Percentiles rank a stretch among this genome's conserved stretches.
Evolutionary conservation across 1,139 yeast genomes (phyloP).

Genomic region (Suhomyces kunorum): DNA sequence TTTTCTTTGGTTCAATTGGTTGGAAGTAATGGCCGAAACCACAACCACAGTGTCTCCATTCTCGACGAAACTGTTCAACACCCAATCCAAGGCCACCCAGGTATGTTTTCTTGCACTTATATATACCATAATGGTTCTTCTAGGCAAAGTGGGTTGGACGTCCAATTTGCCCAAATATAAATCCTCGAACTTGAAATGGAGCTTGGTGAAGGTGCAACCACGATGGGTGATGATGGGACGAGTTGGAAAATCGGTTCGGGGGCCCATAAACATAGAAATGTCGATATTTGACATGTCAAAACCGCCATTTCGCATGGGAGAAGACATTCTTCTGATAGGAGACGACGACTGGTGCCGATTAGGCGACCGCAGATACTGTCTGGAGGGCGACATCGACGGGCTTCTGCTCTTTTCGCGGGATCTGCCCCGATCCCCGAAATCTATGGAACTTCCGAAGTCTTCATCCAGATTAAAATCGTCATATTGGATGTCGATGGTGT

Average conservation of each 20-base stretch:
- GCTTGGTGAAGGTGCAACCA: constrained; percentile 51
- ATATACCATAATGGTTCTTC: constrained; percentile 61
- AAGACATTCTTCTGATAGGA: constrained; percentile 11
- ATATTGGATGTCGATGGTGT: constrained; percentile 42
- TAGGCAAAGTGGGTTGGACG: constrained; percentile 46
- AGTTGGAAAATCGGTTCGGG: constrained; percentile 45
- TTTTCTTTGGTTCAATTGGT: constrained; percentile 9
- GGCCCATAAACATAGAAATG: constrained; percentile 11
- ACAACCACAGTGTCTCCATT: constrained; percentile 68
- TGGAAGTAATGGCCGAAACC: constrained; percentile 40
- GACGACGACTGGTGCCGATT: constrained; percentile 13
- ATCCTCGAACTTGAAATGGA: constrained; percentile 45
- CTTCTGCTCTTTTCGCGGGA: constrained; percentile 15
- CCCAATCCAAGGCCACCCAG: constrained; percentile 80
- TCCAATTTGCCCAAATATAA: constrained; percentile 36
- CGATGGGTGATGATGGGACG: constrained; percentile 52
- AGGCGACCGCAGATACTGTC: constrained; percentile 17
- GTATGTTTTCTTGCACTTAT: constrained; percentile 72
- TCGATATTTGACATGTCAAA: constrained; percentile 8
- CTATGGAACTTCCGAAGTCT: constrained; percentile 13
- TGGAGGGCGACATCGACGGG: constrained; percentile 20
- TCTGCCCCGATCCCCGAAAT: constrained; percentile 11
- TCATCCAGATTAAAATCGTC: constrained; percentile 25
- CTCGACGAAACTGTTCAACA: constrained; percentile 50
- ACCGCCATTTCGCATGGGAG: constrained; percentile 15